These are phyloP conservation scores for Microsporum ferrugineum DNA, from an alignment of 2,329 filamentous ascomycete genomes.

Conservation along the genomic window DNA sequence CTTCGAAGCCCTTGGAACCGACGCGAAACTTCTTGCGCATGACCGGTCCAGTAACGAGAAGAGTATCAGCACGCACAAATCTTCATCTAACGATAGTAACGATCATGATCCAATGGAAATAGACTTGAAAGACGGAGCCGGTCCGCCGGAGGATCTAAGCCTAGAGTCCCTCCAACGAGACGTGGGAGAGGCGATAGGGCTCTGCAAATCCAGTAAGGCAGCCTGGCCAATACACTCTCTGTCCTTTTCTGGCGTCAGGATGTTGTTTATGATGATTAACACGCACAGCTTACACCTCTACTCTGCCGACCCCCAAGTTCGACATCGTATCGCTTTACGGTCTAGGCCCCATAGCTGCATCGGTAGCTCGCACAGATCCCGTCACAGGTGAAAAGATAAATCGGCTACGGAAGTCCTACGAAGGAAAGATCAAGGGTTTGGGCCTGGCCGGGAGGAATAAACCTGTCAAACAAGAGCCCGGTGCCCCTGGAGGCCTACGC, in stretches of 20 bases:
- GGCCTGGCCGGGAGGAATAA: slow-evolving; percentile 40
- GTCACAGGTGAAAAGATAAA: slow-evolving; percentile 55
- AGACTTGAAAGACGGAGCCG: slow-evolving; percentile 21
- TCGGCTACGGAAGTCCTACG: slow-evolving; percentile 47
- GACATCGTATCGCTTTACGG: slow-evolving; percentile 50
- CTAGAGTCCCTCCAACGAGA: slow-evolving; percentile 36
- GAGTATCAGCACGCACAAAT: slow-evolving; percentile 19
- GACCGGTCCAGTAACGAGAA: not conserved
- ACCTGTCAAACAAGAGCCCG: slow-evolving; percentile 34
- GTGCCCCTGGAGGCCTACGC: slow-evolving; percentile 29
- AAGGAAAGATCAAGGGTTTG: slow-evolving; percentile 40
- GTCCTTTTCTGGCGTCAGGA: slow-evolving; percentile 13
- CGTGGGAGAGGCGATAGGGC: slow-evolving; percentile 37
- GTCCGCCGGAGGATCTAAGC: slow-evolving; percentile 20
- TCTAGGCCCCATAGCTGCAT: slow-evolving; percentile 44
- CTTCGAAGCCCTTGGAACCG: slow-evolving; percentile 1
- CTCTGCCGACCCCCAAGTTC: slow-evolving; percentile 46
- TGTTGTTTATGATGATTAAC: slow-evolving; percentile 33
- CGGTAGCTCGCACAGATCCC: slow-evolving; percentile 49
- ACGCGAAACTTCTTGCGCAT: not conserved
- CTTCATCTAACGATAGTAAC: slow-evolving; percentile 3
- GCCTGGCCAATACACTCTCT: slow-evolving; percentile 14
- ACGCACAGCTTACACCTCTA: slow-evolving; percentile 36
- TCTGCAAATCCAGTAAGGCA: slow-evolving; percentile 41
- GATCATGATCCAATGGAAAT: slow-evolving; percentile 32